Evolutionary conservation across 164 flowering plant genomes (phyloP).

Genomic region (Amborella trichopoda): DNA sequence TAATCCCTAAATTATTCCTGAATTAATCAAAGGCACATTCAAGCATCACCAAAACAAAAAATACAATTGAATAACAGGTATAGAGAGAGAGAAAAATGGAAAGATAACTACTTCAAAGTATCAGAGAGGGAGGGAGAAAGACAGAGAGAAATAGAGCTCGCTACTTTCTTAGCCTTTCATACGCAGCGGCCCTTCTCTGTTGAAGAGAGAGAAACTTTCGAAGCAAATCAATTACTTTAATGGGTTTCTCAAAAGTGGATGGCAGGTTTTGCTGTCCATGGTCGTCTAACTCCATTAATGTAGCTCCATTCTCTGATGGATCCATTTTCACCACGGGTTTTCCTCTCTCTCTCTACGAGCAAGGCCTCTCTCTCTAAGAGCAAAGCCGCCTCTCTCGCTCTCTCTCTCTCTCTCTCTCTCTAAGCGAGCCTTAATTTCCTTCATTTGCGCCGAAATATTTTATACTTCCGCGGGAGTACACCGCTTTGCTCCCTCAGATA

Average conservation of each 20-base stretch:
- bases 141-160: neutral
- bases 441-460: no score
- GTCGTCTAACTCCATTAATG: slow-evolving; percentile 44
- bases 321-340: slow-evolving; percentile 65
- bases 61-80: neutral
- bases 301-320: slow-evolving; percentile 36
- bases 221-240: slow-evolving; percentile 21
- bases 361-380: no score
- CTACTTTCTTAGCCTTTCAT: slow-evolving; percentile 36
- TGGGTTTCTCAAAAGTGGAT: slow-evolving; percentile 17
- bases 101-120: neutral
- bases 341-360: slow-evolving; percentile 44
- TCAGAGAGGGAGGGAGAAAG: neutral
- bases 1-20: neutral
- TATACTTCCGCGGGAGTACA: no score
- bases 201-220: slow-evolving; percentile 35
- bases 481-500: no score
- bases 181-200: slow-evolving; percentile 44
- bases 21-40: neutral
- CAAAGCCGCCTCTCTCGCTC: no score
- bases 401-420: no score
- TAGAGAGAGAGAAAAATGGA: neutral
- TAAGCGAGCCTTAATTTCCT: no score
- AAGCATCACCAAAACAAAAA: neutral
- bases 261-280: slow-evolving; percentile 35